Base-by-base conservation (phyloP, 2,329 filamentous ascomycete genomes). In the Zymoseptoria crescenta region DNA sequence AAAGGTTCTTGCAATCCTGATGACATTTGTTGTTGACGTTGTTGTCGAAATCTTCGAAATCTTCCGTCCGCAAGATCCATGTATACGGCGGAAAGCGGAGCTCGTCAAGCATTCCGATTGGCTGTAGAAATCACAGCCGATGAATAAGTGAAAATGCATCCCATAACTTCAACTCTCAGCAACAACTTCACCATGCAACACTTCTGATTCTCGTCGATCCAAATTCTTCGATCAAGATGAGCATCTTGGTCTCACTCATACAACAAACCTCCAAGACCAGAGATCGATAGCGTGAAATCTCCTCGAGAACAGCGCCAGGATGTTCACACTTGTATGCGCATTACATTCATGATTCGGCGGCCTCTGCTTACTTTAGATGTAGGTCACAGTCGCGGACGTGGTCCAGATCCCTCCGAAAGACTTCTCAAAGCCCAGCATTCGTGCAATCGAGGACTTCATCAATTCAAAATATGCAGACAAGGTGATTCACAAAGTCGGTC, bases 391-490 rank as follows among this genome's bases (percentile, higher is more conserved):
- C 68, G 87, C 91, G 67, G 94, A 99, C 79, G 82, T 99, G 67
- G 91, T 99, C 66, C 90, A 96, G 76, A 95, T 99, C 76, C 82
- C 84, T 30, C 94, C 94, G 1, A 84, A 90, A 69, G 89, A 96
- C 72, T 96, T 97, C 72, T 83, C 86, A 62, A 94, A 94, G 74
- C 81, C 85, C 61, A 95, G 89, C 70, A 83, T 85, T 30, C 83
- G 91, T 63, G 91, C 91, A 1, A 90, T 99, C 64, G 91, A 96
- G 75, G 92, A 99, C 77, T 94, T 94, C 69, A 94, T 99, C 77
- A 97, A 99, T 73, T 82, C 86, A 64, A 99, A 99, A 76, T 99
- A 96, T 75, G 86, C 93, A 60, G 96, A 99, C 77, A 94, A 93
- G 76, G 88, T 91, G 21, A 91, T 99, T 62, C 93, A 96, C 72